Evolutionary conservation across 805 yeast species (phyloP).

Genomic region (Nakazawaea populi): DNA sequence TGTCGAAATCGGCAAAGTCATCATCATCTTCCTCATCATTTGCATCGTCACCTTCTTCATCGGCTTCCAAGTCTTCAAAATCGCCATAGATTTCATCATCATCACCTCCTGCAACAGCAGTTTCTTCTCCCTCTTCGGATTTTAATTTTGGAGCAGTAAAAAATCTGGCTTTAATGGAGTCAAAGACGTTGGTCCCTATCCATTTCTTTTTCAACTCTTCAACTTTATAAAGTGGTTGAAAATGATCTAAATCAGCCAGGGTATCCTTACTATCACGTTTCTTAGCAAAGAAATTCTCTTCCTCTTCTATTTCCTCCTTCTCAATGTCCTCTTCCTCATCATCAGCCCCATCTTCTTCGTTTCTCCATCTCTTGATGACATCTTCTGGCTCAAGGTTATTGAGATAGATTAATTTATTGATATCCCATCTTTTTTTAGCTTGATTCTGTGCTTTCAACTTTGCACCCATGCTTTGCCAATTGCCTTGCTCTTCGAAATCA

Average conservation of each 20-base stretch:
- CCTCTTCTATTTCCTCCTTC: constrained; percentile 32
- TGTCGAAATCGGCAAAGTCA: constrained; percentile 52
- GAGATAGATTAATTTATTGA: constrained; percentile 75
- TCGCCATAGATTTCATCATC: constrained; percentile 31
- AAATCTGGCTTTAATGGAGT: constrained; percentile 39
- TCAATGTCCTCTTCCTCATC: constrained; percentile 30
- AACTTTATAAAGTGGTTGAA: constrained; percentile 25
- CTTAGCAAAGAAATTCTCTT: constrained; percentile 55
- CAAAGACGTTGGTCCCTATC: constrained; percentile 30
- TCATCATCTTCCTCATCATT: constrained; percentile 29
- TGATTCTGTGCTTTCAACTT: constrained; percentile 45
- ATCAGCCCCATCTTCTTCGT: constrained; percentile 39
- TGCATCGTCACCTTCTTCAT: constrained; percentile 20
- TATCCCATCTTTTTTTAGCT: constrained; percentile 62
- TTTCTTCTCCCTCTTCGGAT: constrained; percentile 20
- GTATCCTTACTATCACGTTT: constrained; percentile 27
- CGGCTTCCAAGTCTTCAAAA: constrained; percentile 36
- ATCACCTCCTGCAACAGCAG: constrained; percentile 12
- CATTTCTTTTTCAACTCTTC: constrained; percentile 43
- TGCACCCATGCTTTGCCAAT: constrained; percentile 48
- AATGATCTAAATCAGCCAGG: constrained; percentile 30
- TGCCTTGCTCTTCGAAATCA: constrained; percentile 23
- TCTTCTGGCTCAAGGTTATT: constrained; percentile 71
- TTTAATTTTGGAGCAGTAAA: constrained; percentile 46
- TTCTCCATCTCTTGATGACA: constrained; percentile 66